Percentiles rank a stretch among this genome's conserved stretches.
Conservation (phyloP, 2,329 filamentous ascomycete species). For the Pezicula carpinea region DNA sequence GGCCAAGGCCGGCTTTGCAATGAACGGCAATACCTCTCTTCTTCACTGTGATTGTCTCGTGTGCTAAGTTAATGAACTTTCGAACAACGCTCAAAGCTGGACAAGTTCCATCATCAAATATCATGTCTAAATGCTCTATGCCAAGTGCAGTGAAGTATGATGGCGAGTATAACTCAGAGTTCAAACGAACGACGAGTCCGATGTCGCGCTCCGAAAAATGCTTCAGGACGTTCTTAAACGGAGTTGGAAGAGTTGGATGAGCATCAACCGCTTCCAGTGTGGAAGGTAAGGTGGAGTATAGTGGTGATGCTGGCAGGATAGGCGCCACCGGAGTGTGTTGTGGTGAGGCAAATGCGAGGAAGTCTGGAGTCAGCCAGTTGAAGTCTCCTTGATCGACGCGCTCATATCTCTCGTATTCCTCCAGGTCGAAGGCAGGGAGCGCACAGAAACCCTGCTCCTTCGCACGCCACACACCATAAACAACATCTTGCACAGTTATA, state of each 20-base stretch:
- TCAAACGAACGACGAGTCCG: conserved; percentile 88
- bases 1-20: conserved; percentile 94
- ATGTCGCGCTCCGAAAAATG: conserved; percentile 88
- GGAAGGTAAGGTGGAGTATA: conserved; percentile 70
- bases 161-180: conserved; percentile 92
- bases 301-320: conserved; percentile 66
- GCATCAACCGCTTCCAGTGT: conserved; percentile 68
- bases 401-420: conserved; percentile 95
- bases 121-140: conserved; percentile 97
- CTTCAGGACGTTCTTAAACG: conserved; percentile 92
- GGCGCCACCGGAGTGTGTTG: conserved; percentile 74
- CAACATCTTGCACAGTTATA: conserved; percentile 92
- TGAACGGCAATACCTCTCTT: conserved; percentile 95
- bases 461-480: conserved; percentile 97
- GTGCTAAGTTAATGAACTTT: conserved; percentile 90
- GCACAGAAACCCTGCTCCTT: conserved; percentile 93
- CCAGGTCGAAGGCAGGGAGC: conserved; percentile 88
- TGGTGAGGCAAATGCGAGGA: conserved; percentile 93
- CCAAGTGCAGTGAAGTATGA: conserved; percentile 96
- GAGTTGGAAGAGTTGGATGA: conserved; percentile 67
- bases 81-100: conserved; percentile 83
- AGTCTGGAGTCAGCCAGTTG: conserved; percentile 97
- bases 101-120: conserved; percentile 97
- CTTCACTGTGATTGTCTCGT: conserved; percentile 87
- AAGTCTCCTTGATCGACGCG: conserved; percentile 98